Base-by-base conservation (phyloP, 2,329 filamentous ascomycete species). In the Periconia macrospinosa region DNA sequence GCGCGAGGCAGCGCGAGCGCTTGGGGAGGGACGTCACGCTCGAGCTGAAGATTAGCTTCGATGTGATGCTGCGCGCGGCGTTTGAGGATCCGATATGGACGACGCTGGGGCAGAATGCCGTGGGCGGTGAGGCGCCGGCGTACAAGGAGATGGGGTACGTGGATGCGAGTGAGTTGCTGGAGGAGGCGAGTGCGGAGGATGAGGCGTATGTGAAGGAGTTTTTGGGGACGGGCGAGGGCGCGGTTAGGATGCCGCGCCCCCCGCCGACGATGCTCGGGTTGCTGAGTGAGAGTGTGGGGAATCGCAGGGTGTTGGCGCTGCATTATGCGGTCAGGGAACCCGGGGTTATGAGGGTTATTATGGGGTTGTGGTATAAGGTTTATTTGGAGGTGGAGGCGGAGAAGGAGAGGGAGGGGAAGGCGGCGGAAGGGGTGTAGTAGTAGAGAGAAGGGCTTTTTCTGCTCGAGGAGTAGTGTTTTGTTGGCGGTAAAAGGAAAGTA, bases 301-400 rank as follows among this genome's bases (percentile, higher is more conserved):
- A 59, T 19, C 45, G 60, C 37, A 58, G 62, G 47, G 48, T 37
- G 2, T 50, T 67, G 37, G 60, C 49, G 11, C 19, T 47, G 18
- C 45, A 55, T 44, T 68, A 68, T 53, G 49, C 62, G 17, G 60
- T 62, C 15, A 62, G 59, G 49, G 64, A 67, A 44, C 60, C 61
- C 19, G 47, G 49, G 13, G 49, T 68, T n/a, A 42, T 67, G 44
- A 57, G 60, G 41, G 57, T 63, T 15, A 41, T 56, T 6, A 65
- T 67, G 55, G 49, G 50, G 30, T 57, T 62, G 43, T 55, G 63
- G 20, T 67, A 59, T 30, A 20, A 53, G 42, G 37, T 57, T 1
- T 63, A 59, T 41, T 17, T 45, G 35, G 40, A 43, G 13, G 37
- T 18, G 17, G 45, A 50, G 15, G 13, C 45, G 40, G 37, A 41